A percentile compares a stretch with the other conserved stretches of the same genome.
phyloP scores from a whole-genome alignment of 2,329 filamentous ascomycete species.

The Alternaria metachromatica region DNA sequence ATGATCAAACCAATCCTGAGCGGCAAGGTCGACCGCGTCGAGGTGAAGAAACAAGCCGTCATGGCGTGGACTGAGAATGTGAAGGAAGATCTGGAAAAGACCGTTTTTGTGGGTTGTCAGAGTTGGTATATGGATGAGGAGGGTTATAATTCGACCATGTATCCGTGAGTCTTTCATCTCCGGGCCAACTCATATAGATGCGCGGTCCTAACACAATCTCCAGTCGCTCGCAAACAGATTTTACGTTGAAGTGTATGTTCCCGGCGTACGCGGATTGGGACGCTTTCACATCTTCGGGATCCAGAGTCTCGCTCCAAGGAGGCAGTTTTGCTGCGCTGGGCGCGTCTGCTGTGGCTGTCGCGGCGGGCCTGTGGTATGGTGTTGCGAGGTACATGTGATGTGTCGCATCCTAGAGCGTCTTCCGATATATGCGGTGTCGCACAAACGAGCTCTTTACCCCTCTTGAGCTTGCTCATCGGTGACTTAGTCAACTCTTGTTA shows the following conservation, averaged over 20 bases:
- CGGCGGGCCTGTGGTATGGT: neutral
- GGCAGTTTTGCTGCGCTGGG: neutral
- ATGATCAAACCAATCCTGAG: neutral
- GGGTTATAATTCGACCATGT: neutral
- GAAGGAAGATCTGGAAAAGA: neutral
- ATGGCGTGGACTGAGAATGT: neutral
- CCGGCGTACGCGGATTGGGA: neutral
- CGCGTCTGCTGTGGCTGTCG: neutral
- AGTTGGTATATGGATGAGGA: neutral
- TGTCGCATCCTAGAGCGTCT: neutral
- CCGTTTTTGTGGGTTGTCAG: neutral
- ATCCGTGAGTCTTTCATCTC: neutral
- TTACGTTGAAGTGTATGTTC: neutral
- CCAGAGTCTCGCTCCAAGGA: neutral
- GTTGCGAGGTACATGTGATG: neutral
- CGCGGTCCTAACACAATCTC: neutral
- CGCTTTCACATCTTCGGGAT: neutral
- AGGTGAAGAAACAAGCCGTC: neutral
- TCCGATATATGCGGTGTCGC: neutral
- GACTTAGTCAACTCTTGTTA: neutral
- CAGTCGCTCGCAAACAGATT: neutral
- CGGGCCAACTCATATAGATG: rapidly evolving
- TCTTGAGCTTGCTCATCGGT: neutral
- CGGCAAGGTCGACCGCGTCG: neutral
- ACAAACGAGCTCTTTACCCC: neutral